phyloP scores from a whole-genome alignment of 371 early-diverging fungal genomes.

The Lichtheimia hyalospora region DNA sequence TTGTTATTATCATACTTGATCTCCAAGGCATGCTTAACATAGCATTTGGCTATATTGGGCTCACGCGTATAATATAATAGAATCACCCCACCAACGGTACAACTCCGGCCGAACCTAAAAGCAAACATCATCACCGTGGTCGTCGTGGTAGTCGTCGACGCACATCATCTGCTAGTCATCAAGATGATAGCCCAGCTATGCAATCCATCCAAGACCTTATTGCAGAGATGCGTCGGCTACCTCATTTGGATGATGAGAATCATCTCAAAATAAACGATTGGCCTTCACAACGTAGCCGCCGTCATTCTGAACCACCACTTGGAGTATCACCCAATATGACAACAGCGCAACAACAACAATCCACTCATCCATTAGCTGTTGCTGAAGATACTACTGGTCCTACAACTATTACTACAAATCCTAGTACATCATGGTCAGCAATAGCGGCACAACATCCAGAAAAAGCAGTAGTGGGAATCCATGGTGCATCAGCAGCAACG shows the following conservation, averaged over 20 bases:
- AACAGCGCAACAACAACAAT: too few species aligned
- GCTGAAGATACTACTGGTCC: neutral
- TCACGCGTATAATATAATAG: too few species aligned
- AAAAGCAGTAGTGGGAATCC: too few species aligned
- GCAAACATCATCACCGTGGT: conserved; percentile 17
- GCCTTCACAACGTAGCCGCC: conserved; percentile 11
- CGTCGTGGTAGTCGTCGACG: conserved; percentile 23
- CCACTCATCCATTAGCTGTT: neutral
- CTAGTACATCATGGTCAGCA: neutral
- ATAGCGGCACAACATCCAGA: too few species aligned
- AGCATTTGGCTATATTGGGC: too few species aligned
- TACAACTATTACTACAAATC: neutral
- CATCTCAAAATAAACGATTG: neutral
- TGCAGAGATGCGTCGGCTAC: conserved; percentile 30
- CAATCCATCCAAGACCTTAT: conserved; percentile 45
- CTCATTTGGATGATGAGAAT: neutral
- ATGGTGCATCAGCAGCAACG: too few species aligned
- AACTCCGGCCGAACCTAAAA: conserved; percentile 1
- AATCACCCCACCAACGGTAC: neutral
- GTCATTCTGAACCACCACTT: conserved; percentile 33
- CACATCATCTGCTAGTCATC: conserved; percentile 5
- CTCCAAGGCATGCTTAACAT: too few species aligned
- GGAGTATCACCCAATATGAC: neutral
- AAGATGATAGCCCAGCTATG: conserved; percentile 29
- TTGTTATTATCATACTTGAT: too few species aligned